Evolutionary conservation across 2,329 filamentous ascomycete genomes (phyloP).

Genomic region (Penicillium hesseltinei): DNA sequence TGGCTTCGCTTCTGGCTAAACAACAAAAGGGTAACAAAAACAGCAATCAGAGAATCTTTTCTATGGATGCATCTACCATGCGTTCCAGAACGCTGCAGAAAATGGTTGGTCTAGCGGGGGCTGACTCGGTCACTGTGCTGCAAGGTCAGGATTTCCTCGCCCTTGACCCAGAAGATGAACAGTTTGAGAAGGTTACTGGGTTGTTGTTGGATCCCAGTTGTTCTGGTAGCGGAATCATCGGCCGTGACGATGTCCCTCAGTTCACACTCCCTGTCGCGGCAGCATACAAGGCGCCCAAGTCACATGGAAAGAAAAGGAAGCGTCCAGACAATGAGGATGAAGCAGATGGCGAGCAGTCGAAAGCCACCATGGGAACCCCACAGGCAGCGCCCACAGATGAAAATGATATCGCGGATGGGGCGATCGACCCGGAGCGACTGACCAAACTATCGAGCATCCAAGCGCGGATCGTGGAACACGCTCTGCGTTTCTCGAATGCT

Average conservation of each 20-base stretch:
- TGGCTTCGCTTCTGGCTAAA: constrained; percentile 67
- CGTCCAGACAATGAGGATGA: constrained; percentile 25
- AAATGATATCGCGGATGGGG: constrained; percentile 40
- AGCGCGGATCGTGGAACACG: constrained; percentile 75
- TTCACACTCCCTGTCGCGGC: constrained; percentile 58
- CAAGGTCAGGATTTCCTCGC: constrained; percentile 78
- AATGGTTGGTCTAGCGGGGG: constrained; percentile 79
- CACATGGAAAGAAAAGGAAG: constrained; percentile 46
- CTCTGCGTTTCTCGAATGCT: constrained; percentile 75
- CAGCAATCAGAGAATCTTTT: constrained; percentile 51
- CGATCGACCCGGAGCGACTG: constrained; percentile 63
- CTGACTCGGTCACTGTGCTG: constrained; percentile 65
- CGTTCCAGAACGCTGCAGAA: constrained; percentile 75
- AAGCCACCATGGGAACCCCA: constrained; percentile 3
- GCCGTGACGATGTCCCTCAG: constrained; percentile 73
- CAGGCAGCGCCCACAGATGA: constrained; percentile 33
- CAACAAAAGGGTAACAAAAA: constrained; percentile 22
- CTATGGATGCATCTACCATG: constrained; percentile 39
- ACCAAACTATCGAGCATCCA: constrained; percentile 77
- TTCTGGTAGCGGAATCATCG: constrained; percentile 91
- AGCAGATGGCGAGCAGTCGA: constrained; percentile 7
- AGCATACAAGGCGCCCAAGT: constrained; percentile 16
- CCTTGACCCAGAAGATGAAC: constrained; percentile 62
- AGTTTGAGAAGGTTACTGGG: constrained; percentile 70
- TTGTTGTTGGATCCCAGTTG: constrained; percentile 91